Conservation (phyloP, 768 basidiomycete genomes). For the Hirschioporus abietinus region DNA sequence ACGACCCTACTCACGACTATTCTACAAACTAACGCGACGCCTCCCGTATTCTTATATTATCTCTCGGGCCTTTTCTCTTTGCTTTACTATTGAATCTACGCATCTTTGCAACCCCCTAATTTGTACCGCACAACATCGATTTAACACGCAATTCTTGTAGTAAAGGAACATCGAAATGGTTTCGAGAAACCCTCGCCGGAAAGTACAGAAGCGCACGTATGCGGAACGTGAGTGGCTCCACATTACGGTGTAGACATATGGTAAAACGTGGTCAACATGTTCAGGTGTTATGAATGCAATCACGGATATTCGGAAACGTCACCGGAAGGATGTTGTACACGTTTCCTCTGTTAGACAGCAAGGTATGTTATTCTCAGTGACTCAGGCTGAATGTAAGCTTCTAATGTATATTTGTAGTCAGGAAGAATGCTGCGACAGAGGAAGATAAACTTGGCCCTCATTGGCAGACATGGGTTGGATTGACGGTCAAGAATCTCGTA, state of each 20-base stretch:
- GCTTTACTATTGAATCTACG: neutral
- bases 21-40: neutral
- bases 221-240: neutral
- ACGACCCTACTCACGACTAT: neutral
- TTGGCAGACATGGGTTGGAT: slow-evolving; percentile 44
- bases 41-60: neutral
- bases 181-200: neutral
- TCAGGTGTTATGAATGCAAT: slow-evolving; percentile 45
- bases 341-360: slow-evolving; percentile 42
- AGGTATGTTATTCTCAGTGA: slow-evolving; percentile 22
- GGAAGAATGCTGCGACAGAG: slow-evolving; percentile 37
- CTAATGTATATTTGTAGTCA: slow-evolving; percentile 27
- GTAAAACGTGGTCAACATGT: neutral
- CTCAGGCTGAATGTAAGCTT: neutral
- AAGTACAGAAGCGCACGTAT: neutral
- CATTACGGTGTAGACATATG: neutral
- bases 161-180: neutral
- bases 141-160: neutral
- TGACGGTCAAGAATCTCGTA: slow-evolving; percentile 41
- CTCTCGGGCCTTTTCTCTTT: neutral
- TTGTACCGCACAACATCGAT: neutral
- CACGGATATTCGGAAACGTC: slow-evolving; percentile 37
- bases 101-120: neutral
- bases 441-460: slow-evolving; percentile 43
- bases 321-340: slow-evolving; percentile 40